Percentiles rank a stretch among this genome's conserved stretches.
Evolutionary conservation across 1,284 basidiomycete genomes (phyloP).

Genomic region (Gomphus bonarii): DNA sequence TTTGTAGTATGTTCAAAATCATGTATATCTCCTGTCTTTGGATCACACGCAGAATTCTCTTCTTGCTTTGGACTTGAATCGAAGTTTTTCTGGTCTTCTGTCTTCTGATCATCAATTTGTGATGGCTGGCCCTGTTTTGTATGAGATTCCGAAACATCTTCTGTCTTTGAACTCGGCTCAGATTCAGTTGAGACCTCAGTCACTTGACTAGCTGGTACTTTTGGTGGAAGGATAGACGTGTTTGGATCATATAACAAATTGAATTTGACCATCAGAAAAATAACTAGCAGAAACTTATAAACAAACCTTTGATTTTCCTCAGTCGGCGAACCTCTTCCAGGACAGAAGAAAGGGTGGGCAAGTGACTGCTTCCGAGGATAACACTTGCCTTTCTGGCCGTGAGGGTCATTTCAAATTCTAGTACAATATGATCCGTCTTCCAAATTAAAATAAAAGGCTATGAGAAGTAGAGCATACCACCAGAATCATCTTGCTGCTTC

Average conservation of each 20-base stretch:
- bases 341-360: neutral
- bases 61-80: no score
- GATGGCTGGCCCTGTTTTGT: no score
- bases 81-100: neutral
- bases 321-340: constrained; percentile 8
- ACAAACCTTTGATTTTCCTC: neutral
- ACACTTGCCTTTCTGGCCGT: neutral
- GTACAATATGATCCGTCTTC: neutral
- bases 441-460: neutral
- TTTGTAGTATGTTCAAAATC: neutral
- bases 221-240: neutral
- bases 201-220: neutral
- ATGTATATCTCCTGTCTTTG: neutral
- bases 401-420: constrained; percentile 3
- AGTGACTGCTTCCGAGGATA: neutral
- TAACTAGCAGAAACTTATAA: neutral
- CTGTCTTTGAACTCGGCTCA: neutral
- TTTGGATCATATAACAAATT: neutral
- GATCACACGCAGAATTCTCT: no score
- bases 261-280: neutral
- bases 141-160: no score
- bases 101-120: no score
- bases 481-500: neutral
- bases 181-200: no score
- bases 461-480: neutral